These are phyloP conservation scores for Hanseniaspora clermontiae DNA, from an alignment of 805 yeast species.

Conservation along the genomic window DNA sequence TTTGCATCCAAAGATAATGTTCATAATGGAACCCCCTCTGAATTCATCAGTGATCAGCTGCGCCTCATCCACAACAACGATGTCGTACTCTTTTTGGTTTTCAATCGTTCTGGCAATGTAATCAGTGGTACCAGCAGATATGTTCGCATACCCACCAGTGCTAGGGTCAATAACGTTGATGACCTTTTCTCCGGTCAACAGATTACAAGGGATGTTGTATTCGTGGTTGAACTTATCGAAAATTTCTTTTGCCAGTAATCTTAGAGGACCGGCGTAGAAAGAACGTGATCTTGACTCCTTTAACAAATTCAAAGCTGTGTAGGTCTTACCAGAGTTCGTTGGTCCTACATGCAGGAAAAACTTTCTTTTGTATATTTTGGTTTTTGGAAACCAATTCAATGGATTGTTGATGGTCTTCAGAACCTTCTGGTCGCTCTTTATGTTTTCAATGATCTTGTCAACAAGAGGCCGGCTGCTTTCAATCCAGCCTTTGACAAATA, in stretches of 20 bases:
- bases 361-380: conserved; percentile 65
- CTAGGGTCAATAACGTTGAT: conserved; percentile 49
- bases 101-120: conserved; percentile 47
- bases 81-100: conserved; percentile 53
- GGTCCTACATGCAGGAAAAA: conserved; percentile 95
- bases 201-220: conserved; percentile 54
- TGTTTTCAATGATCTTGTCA: conserved; percentile 13
- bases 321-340: conserved; percentile 91
- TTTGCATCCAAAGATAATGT: conserved; percentile 71
- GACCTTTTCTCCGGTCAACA: conserved; percentile 93
- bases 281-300: conserved; percentile 52
- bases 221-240: conserved; percentile 64
- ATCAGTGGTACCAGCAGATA: conserved; percentile 84
- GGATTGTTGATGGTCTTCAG: conserved; percentile 35
- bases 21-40: conserved; percentile 92
- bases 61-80: conserved; percentile 87
- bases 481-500: neutral
- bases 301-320: conserved; percentile 60
- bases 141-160: conserved; percentile 57
- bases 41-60: conserved; percentile 77
- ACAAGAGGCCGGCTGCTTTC: no score
- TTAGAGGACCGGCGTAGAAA: conserved; percentile 85
- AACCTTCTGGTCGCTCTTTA: conserved; percentile 30
- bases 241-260: conserved; percentile 82
- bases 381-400: conserved; percentile 71